Evolutionary conservation across 371 early-diverging fungal species (phyloP), one percentile per base, ranked within the genome.

Genomic region (Mortierella sp.): DNA sequence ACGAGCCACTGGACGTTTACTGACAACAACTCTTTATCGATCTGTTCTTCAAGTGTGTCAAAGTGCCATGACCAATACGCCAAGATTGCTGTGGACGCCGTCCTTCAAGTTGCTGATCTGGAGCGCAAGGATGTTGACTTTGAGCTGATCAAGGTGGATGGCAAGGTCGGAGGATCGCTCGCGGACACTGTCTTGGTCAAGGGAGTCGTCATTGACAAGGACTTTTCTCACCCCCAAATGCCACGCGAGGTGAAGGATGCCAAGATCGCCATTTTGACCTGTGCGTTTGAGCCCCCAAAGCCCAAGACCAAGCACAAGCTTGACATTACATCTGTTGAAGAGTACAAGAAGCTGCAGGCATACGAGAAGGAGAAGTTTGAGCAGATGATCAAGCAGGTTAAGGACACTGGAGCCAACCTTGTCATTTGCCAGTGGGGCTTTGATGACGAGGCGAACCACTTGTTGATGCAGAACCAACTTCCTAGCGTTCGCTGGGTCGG

Each of bases 401-500:
- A 99, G 88, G 92, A 95, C 51, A 88, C 94, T 54, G 98, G 98
- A 40, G 99, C 99, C 53, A 98, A 98, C 84, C 77, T 99, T 28
- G 99, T 99, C 40, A 94, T 99, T 53, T 99, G 99, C 86, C 99
- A 99, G 83, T 99, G 99, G 99, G 99, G 99, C 64, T 99, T 99
- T 80, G 99, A 99, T 83, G 99, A 99, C 80, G 99, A 99, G 83
- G 99, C 99, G 44, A 99, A 99, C 85, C 99, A 99, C 79, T 83
- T 99, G 80, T 85, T 99, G 58, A 83, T 99, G 85, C 98, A 99
- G 83, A 95, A 98, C 85, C 79, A 98, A 78, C 86, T 99, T 34
- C 99, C 99, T 45, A 99, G 99, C 63, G 97, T 99, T 27, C 89
- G 99, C 69, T 99, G 99, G 99, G 99, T 99, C n/a, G 99, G 99